Evolutionary conservation across 2,329 filamentous ascomycete species (phyloP).

Genomic region (Rugonectria rugulosa): DNA sequence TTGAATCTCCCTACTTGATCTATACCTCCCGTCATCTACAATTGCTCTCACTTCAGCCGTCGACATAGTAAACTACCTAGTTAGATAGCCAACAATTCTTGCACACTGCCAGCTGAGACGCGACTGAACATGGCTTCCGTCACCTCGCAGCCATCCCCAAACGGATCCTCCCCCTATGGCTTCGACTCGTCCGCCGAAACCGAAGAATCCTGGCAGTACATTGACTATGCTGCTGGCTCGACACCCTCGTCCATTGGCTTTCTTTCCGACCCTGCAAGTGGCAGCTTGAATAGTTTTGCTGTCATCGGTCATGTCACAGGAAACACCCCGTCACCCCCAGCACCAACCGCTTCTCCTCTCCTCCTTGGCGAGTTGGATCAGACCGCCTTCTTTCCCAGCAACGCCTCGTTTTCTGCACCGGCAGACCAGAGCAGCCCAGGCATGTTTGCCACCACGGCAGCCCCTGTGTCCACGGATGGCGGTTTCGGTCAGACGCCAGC

Average conservation of each 20-base stretch:
- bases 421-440: constrained; percentile 33
- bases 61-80: constrained; percentile 2
- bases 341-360: constrained; percentile 51
- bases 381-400: constrained; percentile 44
- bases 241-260: constrained; percentile 52
- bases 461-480: constrained; percentile 31
- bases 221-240: constrained; percentile 47
- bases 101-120: background rate
- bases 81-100: background rate
- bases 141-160: constrained; percentile 49
- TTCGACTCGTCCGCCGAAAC: constrained; percentile 48
- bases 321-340: constrained; percentile 40
- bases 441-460: constrained; percentile 40
- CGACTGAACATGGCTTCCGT: constrained; percentile 47
- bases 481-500: constrained; percentile 43
- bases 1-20: background rate
- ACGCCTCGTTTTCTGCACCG: constrained; percentile 41
- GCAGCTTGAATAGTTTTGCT: constrained; percentile 59
- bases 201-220: constrained; percentile 56
- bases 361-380: constrained; percentile 50
- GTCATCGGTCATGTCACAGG: constrained; percentile 50
- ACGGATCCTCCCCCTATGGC: constrained; percentile 48
- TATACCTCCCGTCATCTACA: background rate
- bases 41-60: background rate
- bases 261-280: constrained; percentile 58